Conservation (phyloP, 2,329 filamentous ascomycete genomes). For the Neonectria faginata region DNA sequence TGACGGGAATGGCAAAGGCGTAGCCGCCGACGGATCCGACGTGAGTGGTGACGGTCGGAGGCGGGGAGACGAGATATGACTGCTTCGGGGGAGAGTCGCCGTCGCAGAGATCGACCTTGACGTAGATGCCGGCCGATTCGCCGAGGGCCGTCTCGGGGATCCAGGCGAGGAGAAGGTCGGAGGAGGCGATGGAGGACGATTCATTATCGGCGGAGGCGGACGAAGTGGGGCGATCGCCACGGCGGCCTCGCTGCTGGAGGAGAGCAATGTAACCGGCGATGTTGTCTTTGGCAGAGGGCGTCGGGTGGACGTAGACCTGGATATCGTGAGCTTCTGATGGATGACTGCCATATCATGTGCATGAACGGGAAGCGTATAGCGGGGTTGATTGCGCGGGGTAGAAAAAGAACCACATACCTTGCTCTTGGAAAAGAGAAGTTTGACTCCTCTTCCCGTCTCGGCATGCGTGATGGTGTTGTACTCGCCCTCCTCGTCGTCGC, state of each 20-base stretch:
- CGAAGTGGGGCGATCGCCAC: slow-evolving; percentile 53
- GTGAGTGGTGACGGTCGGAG: slow-evolving; percentile 85
- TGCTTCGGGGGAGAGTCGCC: slow-evolving; percentile 84
- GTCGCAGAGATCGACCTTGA: slow-evolving; percentile 92
- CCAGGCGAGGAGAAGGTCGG: slow-evolving; percentile 91
- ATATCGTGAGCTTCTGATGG: slow-evolving; percentile 26
- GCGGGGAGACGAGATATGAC: slow-evolving; percentile 90
- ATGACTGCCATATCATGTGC: neutral
- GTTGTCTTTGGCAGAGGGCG: slow-evolving; percentile 93
- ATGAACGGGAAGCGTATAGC: neutral
- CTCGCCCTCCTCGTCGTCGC: slow-evolving; percentile 93
- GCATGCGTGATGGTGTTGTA: slow-evolving; percentile 94
- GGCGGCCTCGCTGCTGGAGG: slow-evolving; percentile 82
- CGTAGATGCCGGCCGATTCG: slow-evolving; percentile 87
- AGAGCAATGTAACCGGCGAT: slow-evolving; percentile 94
- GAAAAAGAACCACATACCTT: slow-evolving; percentile 70
- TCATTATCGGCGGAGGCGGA: slow-evolving; percentile 44
- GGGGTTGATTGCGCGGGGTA: neutral
- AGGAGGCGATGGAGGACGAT: slow-evolving; percentile 63
- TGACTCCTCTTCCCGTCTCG: slow-evolving; percentile 83
- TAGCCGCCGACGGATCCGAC: slow-evolving; percentile 80
- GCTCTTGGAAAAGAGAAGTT: slow-evolving; percentile 95
- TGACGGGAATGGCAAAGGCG: slow-evolving; percentile 90
- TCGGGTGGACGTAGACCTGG: slow-evolving; percentile 95
- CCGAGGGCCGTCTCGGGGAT: slow-evolving; percentile 89